Percentiles rank a stretch among this genome's conserved stretches.
Conservation (phyloP, 2,329 filamentous ascomycete genomes). For the Colletotrichum somersetense region DNA sequence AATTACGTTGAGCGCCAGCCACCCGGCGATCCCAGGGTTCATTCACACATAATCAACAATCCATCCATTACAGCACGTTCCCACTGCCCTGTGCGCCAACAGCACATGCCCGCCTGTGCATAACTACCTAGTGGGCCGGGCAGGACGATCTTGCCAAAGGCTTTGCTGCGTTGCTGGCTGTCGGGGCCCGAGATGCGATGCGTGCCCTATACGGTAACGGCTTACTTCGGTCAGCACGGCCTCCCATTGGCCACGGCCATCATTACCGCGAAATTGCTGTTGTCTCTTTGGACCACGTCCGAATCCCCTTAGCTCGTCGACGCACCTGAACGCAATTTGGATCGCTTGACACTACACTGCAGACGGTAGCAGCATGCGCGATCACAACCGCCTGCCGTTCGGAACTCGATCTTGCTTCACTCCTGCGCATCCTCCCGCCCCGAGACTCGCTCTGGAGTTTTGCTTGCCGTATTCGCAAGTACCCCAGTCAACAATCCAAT, state of each 20-base stretch:
- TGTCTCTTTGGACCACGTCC: constrained; percentile 32
- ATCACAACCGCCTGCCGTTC: constrained; percentile 28
- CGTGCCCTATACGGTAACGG: constrained; percentile 11
- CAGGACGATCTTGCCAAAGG: constrained; percentile 34
- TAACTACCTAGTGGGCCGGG: not conserved
- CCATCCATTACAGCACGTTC: constrained; percentile 23
- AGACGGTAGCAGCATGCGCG: constrained; percentile 35
- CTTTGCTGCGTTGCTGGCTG: constrained; percentile 13
- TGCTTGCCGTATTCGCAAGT: not conserved
- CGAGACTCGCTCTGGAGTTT: not conserved
- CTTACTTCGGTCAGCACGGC: constrained; percentile 4
- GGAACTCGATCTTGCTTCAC: constrained; percentile 38
- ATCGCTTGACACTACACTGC: constrained; percentile 26
- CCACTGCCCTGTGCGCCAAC: constrained; percentile 35
- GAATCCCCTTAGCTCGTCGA: constrained; percentile 35
- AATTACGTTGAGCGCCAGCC: constrained; percentile 27
- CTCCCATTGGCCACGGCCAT: constrained; percentile 22
- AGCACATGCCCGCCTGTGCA: constrained; percentile 30
- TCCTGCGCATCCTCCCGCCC: constrained; percentile 29
- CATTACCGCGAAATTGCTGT: constrained; percentile 8
- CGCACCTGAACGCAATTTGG: constrained; percentile 22
- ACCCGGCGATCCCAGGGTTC: constrained; percentile 18
- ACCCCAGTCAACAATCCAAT: not conserved
- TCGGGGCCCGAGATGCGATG: constrained; percentile 8
- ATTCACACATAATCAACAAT: constrained; percentile 21